Percentiles rank a stretch among this genome's conserved stretches.
These are phyloP conservation scores for Prototheca cutis DNA, from an alignment of 163 green algal genomes.

Conservation along the genomic window DNA sequence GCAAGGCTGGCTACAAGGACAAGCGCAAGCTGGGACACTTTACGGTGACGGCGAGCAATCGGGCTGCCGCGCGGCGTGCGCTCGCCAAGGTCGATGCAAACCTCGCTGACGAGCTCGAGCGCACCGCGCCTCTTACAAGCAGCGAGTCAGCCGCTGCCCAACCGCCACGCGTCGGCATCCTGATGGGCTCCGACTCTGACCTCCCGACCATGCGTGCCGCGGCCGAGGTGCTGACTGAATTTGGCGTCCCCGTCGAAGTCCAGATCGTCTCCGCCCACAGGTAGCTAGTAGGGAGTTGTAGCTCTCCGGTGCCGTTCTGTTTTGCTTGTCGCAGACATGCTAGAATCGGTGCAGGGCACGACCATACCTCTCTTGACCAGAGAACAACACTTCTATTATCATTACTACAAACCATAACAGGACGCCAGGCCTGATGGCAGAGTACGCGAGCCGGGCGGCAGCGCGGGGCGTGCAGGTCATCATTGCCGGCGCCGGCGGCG, in stretches of 20 bases:
- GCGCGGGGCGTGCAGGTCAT: conserved; percentile 66
- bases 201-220: conserved; percentile 85
- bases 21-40: conserved; percentile 87
- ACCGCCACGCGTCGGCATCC: conserved; percentile 71
- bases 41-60: conserved; percentile 65
- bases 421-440: conserved; percentile 89
- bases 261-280: conserved; percentile 91
- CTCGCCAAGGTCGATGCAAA: conserved; percentile 47
- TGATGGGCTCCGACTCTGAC: conserved; percentile 96
- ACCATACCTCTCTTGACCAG: no score
- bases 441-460: conserved; percentile 75
- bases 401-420: no score
- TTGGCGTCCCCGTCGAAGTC: conserved; percentile 78
- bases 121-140: not conserved
- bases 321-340: no score
- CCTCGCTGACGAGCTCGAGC: conserved; percentile 23
- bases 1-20: conserved; percentile 64
- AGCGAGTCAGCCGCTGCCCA: not conserved
- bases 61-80: conserved; percentile 29
- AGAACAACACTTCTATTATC: no score
- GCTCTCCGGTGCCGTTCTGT: no score
- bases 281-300: no score
- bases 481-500: conserved; percentile 80
- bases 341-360: no score
- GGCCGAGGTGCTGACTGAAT: conserved; percentile 71